These are phyloP conservation scores for Aspergillus awamori DNA, from an alignment of 2,329 filamentous ascomycete genomes.

Conservation along the genomic window DNA sequence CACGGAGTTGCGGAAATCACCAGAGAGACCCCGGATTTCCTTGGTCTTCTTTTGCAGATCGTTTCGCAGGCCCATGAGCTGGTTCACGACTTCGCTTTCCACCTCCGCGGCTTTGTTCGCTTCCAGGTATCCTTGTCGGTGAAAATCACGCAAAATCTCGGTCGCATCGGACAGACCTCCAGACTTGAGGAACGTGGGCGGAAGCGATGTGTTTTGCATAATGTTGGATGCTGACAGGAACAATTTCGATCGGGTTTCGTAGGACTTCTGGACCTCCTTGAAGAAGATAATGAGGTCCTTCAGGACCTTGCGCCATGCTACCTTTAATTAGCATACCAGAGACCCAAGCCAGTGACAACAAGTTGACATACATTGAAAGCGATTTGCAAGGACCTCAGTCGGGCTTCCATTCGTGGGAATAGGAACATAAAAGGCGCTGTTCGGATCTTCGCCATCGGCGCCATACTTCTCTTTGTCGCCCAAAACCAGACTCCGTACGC, in stretches of 20 bases:
- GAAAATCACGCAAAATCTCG: constrained; percentile 77
- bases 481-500: constrained; percentile 76
- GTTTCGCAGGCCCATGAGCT: constrained; percentile 79
- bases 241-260: constrained; percentile 82
- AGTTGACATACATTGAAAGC: constrained; percentile 76
- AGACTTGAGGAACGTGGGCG: constrained; percentile 73
- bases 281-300: constrained; percentile 96
- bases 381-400: constrained; percentile 80
- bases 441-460: constrained; percentile 57
- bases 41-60: constrained; percentile 97
- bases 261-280: constrained; percentile 84
- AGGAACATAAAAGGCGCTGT: constrained; percentile 86
- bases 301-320: constrained; percentile 91
- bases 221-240: constrained; percentile 81
- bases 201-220: constrained; percentile 76
- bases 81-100: constrained; percentile 86
- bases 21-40: constrained; percentile 90
- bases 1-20: constrained; percentile 96
- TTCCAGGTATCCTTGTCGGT: constrained; percentile 77
- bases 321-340: constrained; percentile 16
- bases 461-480: constrained; percentile 62
- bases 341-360: constrained; percentile 2
- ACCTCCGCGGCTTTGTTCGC: constrained; percentile 88
- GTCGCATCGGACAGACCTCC: constrained; percentile 88
- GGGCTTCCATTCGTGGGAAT: constrained; percentile 85